Percentiles rank a stretch among this genome's conserved stretches.
phyloP scores from a whole-genome alignment of 139 green algal species.

The Trebouxia sp. region DNA sequence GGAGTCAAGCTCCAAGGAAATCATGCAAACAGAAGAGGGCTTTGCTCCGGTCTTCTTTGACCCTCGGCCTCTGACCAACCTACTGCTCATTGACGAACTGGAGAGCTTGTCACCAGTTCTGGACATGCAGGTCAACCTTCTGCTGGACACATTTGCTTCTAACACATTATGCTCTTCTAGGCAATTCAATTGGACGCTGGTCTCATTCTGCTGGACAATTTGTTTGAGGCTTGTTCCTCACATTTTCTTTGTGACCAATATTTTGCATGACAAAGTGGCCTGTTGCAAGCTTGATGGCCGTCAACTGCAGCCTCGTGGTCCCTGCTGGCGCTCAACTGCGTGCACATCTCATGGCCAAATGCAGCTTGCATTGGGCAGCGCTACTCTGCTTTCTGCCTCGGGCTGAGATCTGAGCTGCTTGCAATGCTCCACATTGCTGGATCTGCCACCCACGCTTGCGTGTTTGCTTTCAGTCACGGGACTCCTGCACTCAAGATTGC shows the following conservation, averaged over 20 bases:
- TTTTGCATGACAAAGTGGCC: neutral
- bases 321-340: too few relatives aligned
- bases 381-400: neutral
- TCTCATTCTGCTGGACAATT: too few relatives aligned
- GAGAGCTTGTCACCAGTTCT: constrained; percentile 85
- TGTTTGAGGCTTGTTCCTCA: neutral
- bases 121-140: constrained; percentile 81
- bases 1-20: constrained; percentile 64
- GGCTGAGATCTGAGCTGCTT: neutral
- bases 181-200: neutral
- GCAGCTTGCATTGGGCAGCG: too few relatives aligned
- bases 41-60: constrained; percentile 92
- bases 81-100: constrained; percentile 89
- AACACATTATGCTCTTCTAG: neutral
- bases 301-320: too few relatives aligned
- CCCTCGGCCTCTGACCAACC: constrained; percentile 86
- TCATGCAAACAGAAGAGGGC: constrained; percentile 86
- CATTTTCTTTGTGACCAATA: neutral
- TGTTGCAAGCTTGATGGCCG: neutral
- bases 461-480: too few relatives aligned
- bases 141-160: neutral
- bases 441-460: too few relatives aligned
- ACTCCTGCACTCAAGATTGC: too few relatives aligned
- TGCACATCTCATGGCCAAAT: too few relatives aligned
- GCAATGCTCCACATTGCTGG: too few relatives aligned